Evolutionary conservation across 352 stramenopile species (phyloP).

Genomic region (Blastocystis hominis): DNA sequence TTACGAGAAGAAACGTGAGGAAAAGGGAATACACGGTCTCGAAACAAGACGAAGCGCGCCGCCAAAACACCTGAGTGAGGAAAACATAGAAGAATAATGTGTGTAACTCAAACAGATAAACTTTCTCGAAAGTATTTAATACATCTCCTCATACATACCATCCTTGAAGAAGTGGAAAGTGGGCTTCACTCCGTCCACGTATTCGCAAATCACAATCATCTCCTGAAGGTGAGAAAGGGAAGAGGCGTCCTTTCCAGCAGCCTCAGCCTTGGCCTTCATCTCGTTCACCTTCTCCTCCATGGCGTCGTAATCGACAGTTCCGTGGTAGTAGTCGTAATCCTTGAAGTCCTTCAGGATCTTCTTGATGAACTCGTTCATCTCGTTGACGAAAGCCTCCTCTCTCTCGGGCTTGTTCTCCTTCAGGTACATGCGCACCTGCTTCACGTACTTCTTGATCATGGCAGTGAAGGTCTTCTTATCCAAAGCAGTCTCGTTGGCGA

Average conservation of each 20-base stretch:
- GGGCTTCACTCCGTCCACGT: slow-evolving; percentile 54
- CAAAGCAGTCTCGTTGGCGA: slow-evolving; percentile 50
- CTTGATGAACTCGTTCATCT: slow-evolving; percentile 58
- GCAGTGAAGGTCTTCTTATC: slow-evolving; percentile 59
- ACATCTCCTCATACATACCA: slow-evolving; percentile 55
- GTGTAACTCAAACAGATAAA: slow-evolving; percentile 22
- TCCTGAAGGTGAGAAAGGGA: slow-evolving; percentile 52
- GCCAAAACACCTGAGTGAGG: not conserved
- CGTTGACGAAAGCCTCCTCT: slow-evolving; percentile 56
- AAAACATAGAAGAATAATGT: not conserved
- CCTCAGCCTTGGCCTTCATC: slow-evolving; percentile 56
- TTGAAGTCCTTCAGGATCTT: slow-evolving; percentile 57
- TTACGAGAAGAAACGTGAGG: not conserved
- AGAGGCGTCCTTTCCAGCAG: slow-evolving; percentile 55
- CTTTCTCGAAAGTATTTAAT: slow-evolving; percentile 22
- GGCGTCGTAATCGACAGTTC: slow-evolving; percentile 55
- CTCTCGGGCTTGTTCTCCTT: slow-evolving; percentile 54
- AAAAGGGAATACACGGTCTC: not conserved
- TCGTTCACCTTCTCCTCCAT: slow-evolving; percentile 24
- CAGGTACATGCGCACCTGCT: slow-evolving; percentile 54
- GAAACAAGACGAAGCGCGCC: not conserved
- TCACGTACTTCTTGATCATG: slow-evolving; percentile 59
- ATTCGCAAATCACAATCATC: slow-evolving; percentile 58
- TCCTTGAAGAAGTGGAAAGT: slow-evolving; percentile 60
- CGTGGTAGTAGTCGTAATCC: slow-evolving; percentile 58